These are phyloP conservation scores for Candida ulmi DNA, from an alignment of 805 yeast species.

Conservation along the genomic window DNA sequence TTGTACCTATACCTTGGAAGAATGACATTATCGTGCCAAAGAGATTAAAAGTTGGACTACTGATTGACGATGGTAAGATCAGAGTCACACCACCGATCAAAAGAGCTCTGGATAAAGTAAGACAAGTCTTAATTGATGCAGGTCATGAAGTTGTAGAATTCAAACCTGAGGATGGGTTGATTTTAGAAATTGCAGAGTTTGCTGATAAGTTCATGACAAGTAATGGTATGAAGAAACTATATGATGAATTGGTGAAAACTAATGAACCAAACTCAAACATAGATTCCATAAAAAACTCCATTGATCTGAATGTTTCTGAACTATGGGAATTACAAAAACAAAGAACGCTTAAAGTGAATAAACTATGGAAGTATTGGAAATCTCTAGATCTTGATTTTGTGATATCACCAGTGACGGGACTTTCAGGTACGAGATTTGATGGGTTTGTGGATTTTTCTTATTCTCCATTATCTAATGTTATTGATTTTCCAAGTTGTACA, in stretches of 20 bases:
- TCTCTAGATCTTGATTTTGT: slow-evolving; percentile 40
- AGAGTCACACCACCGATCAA: slow-evolving; percentile 41
- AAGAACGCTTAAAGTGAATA: slow-evolving; percentile 29
- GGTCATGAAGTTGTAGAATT: slow-evolving; percentile 45
- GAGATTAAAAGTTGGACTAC: slow-evolving; percentile 33
- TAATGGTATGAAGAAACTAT: slow-evolving; percentile 3
- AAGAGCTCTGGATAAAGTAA: slow-evolving; percentile 33
- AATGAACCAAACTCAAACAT: slow-evolving; percentile 32
- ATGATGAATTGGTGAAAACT: slow-evolving; percentile 13
- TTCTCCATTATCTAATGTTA: slow-evolving; percentile 46
- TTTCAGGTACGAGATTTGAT: slow-evolving; percentile 33
- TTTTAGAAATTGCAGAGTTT: background rate
- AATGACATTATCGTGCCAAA: slow-evolving; percentile 18
- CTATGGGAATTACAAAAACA: slow-evolving; percentile 37
- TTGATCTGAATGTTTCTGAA: slow-evolving; percentile 31
- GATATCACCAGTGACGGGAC: slow-evolving; percentile 45
- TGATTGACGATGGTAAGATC: slow-evolving; percentile 35
- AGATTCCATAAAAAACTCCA: slow-evolving; percentile 30
- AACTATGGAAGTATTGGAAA: slow-evolving; percentile 33
- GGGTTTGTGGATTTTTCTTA: slow-evolving; percentile 38
- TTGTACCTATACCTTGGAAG: slow-evolving; percentile 34
- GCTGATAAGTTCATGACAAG: slow-evolving; percentile 5
- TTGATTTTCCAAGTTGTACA: slow-evolving; percentile 50
- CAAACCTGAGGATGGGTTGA: slow-evolving; percentile 8
- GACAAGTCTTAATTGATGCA: slow-evolving; percentile 25